phyloP scores from a whole-genome alignment of 2,329 filamentous ascomycete species.

The Penicillium sp. region DNA sequence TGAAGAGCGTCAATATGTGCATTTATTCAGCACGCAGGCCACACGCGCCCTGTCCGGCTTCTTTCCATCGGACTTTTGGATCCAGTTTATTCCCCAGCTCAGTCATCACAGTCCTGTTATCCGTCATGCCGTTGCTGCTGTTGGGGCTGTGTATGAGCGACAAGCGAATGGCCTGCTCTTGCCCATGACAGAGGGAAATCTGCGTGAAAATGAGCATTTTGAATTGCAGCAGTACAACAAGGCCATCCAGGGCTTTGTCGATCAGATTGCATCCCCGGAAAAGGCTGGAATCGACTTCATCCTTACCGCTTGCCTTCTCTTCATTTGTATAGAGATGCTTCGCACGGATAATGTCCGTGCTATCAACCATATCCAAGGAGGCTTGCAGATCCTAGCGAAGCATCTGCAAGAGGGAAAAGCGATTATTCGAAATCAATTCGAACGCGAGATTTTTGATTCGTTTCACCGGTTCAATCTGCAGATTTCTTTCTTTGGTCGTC shows the following conservation, averaged over 20 bases:
- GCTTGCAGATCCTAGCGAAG: slow-evolving; percentile 16
- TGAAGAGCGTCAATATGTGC: slow-evolving; percentile 35
- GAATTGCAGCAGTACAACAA: slow-evolving; percentile 47
- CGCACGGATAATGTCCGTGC: slow-evolving; percentile 13
- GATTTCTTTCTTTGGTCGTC: background rate
- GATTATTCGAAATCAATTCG: slow-evolving; percentile 10
- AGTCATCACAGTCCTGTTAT: slow-evolving; percentile 45
- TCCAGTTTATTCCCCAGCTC: slow-evolving; percentile 43
- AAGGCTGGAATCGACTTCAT: slow-evolving; percentile 7
- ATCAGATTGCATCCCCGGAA: slow-evolving; percentile 19
- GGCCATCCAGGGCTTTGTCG: slow-evolving; percentile 41
- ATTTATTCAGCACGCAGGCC: slow-evolving; percentile 40
- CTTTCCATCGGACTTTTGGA: slow-evolving; percentile 30
- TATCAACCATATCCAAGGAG: slow-evolving; percentile 19
- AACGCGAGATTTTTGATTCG: slow-evolving; percentile 14
- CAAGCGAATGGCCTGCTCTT: background rate
- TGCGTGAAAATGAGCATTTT: slow-evolving; percentile 26
- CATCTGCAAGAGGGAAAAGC: slow-evolving; percentile 1
- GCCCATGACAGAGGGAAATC: background rate
- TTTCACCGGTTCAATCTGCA: slow-evolving; percentile 22
- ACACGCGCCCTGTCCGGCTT: slow-evolving; percentile 42
- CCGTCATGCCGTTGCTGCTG: slow-evolving; percentile 47
- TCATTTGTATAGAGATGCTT: slow-evolving; percentile 22
- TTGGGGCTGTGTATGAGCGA: slow-evolving; percentile 46
- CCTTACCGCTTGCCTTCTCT: slow-evolving; percentile 20